Evolutionary conservation across 2,329 filamentous ascomycete species (phyloP), one percentile per base, ranked within the genome.

Genomic region (Aureobasidium sp.): DNA sequence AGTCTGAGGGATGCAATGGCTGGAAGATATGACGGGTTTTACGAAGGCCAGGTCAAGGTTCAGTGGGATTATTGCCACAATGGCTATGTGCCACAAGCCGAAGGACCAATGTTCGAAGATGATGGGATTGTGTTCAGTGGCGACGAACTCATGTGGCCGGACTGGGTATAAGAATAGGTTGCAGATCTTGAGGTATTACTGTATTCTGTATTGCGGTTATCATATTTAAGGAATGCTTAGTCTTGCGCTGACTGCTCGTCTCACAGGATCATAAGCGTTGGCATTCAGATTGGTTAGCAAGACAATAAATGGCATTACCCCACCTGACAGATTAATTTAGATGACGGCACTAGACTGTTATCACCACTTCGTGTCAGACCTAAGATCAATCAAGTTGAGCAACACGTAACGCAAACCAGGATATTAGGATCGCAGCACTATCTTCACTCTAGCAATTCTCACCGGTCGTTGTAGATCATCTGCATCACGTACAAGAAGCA

Each of bases 21-120:
- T 5, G 15, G 59, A 9, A 62, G 60, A 2, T 74, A 66, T 43
- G 71, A 74, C 61, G 62, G 57, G 12, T 74, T 74, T 61, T 74
- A 74, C 55, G 66, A 70, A 24, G 66, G 71, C 56, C 68, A 64
- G 41, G 15, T 44, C 24, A 64, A 56, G 83, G 81, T 3, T 82
- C 83, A 61, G 80, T 81, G 48, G 32, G 26, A 46, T 3, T 59
- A 47, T 3, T 64, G 63, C 44, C 52, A 55, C 15, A 55, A 56
- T 41, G 63, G 63, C 9, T 64, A 64, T 50, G 36, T 64, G 10
- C 57, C 53, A 4, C 53, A 62, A 32, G 53, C 56, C n/a, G 63
- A 64, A n/a, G 63, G 63, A 12, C 47, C 53, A 20, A 61, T 60
- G 56, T 60, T 60, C 13, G 44, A 43, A 17, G 29, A 60, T 12